Conservation (phyloP, 148 eudicot genomes). For the Chenopodium quinoa region DNA sequence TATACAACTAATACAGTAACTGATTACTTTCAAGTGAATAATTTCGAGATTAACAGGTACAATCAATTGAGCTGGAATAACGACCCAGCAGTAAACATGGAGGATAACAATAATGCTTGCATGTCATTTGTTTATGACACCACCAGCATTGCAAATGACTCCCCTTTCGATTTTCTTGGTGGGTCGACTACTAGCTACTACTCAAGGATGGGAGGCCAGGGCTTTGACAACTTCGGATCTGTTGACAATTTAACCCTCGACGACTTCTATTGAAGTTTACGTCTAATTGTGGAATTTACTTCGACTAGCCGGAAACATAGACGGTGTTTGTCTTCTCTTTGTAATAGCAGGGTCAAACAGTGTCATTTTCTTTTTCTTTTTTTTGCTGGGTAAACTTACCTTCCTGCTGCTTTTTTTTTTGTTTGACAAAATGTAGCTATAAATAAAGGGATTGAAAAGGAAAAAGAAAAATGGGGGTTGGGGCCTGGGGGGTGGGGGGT, state of each 20-base stretch:
- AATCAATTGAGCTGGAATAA: conserved; percentile 33
- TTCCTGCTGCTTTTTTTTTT: conserved; percentile 9
- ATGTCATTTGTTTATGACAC: conserved; percentile 51
- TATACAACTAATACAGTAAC: conserved; percentile 25
- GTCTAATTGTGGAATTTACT: neutral
- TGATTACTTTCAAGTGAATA: conserved; percentile 29
- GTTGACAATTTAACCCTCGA: conserved; percentile 52
- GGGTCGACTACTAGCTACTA: conserved; percentile 37
- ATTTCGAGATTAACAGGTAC: conserved; percentile 30
- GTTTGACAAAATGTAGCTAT: conserved; percentile 21
- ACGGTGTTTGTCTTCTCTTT: conserved; percentile 5
- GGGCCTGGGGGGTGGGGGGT: neutral
- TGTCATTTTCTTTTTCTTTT: neutral
- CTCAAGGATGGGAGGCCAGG: conserved; percentile 29
- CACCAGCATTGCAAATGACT: conserved; percentile 41
- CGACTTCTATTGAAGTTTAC: conserved; percentile 39
- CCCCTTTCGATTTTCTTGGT: conserved; percentile 51
- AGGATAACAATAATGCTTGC: conserved; percentile 21
- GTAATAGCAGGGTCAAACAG: conserved; percentile 11
- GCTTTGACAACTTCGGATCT: conserved; percentile 39
- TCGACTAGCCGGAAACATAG: neutral
- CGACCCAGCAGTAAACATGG: conserved; percentile 21
- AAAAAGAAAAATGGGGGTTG: neutral
- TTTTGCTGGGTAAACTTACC: conserved; percentile 11
- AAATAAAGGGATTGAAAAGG: conserved; percentile 24